Evolutionary conservation across 2,329 filamentous ascomycete genomes (phyloP), one percentile per base, ranked within the genome.

Genomic region (Penicillium sp.): DNA sequence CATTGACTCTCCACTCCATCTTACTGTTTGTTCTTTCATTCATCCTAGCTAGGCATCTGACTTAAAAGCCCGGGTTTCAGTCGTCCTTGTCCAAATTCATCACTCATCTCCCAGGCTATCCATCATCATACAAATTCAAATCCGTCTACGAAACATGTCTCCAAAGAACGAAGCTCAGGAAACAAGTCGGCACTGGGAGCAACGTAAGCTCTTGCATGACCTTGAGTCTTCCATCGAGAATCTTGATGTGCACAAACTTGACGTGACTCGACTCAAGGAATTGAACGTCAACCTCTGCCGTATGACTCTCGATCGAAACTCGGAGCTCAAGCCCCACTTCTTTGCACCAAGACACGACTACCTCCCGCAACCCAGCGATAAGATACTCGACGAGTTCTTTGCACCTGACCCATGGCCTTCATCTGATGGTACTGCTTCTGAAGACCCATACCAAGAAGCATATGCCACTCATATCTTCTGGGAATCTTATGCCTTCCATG

Each of bases 381-480:
- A 23, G 13, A 25, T 35, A 23, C 18, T 46, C 18, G 18, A 21
- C 18, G 18, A 21, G 18, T 21, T 21, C 18, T 21, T 21, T 21
- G 18, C 18, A 21, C 18, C 18, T 21, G 18, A 21, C 18, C 18
- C 18, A 21, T 21, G 18, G 18, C 18, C 18, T 21, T 21, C 18
- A 21, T 21, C 18, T 21, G 18, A 21, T 21, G 18, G 18, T 21
- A 21, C 18, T 21, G 18, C 18, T 21, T 21, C 18, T 21, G 18
- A 21, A 21, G 18, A 21, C 18, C 18, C 18, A 21, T 21, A 21
- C 18, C 18, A 21, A 21, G 18, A 21, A 21, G 18, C 25, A 18
- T 3, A 18, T 12, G 1, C 0, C 2, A 18, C 13, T 0, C n/a
- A 44, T 6, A 1, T 0, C 3, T 2, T 8, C 1, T 44, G n/a